Evolutionary conservation across 2,329 filamentous ascomycete genomes (phyloP).

Genomic region (Sclerotinia nivalis): DNA sequence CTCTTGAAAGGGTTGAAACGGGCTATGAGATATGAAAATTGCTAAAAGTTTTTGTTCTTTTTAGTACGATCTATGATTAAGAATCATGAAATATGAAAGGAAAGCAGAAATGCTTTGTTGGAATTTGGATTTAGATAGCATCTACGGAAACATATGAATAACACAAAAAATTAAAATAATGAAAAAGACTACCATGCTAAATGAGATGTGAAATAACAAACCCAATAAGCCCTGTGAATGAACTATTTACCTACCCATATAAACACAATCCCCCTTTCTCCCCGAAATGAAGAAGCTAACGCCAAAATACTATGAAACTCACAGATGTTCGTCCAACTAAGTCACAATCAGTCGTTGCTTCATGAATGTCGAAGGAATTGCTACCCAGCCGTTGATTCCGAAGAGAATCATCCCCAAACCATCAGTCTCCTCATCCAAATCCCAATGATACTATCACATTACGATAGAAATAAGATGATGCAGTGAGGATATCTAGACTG

Average conservation of each 20-base stretch:
- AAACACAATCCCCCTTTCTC: neutral
- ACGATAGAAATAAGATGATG: too few species aligned
- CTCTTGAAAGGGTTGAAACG: neutral
- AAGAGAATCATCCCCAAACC: too few species aligned
- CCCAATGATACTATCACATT: too few species aligned
- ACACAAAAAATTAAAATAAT: neutral
- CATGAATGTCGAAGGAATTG: too few species aligned
- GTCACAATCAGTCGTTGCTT: too few species aligned
- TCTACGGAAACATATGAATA: neutral
- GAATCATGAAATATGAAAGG: neutral
- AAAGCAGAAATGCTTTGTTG: neutral
- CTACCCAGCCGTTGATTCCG: too few species aligned
- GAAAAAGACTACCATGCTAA: neutral
- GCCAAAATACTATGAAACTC: too few species aligned
- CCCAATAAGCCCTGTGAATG: neutral
- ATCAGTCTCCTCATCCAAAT: too few species aligned
- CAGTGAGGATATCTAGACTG: too few species aligned
- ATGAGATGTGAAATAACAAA: neutral
- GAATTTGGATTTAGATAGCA: too few species aligned
- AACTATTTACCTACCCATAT: neutral
- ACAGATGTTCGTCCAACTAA: too few species aligned
- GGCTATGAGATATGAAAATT: neutral
- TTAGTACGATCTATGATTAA: neutral
- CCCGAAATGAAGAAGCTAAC: too few species aligned
- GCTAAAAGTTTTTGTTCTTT: neutral